Evolutionary conservation across 768 basidiomycete genomes (phyloP).

Genomic region (Mycena olivaceomarginata): DNA sequence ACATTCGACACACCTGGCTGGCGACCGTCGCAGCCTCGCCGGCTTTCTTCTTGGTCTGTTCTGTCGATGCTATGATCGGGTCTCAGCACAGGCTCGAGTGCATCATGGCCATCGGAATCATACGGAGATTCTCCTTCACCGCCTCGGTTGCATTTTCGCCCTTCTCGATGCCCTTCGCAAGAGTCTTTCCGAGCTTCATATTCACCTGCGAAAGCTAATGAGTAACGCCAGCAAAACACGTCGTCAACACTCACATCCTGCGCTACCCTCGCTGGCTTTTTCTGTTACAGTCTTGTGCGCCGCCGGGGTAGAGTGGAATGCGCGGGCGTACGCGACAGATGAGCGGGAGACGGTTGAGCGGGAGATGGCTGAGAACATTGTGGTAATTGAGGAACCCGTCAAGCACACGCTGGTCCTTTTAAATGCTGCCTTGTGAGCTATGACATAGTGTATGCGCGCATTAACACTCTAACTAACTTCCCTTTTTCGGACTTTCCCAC

Average conservation of each 20-base stretch:
- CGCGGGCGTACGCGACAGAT: slow-evolving; percentile 44
- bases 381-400: background rate
- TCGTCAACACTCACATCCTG: slow-evolving; percentile 56
- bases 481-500: background rate
- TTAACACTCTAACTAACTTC: background rate
- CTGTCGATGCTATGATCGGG: slow-evolving; percentile 55
- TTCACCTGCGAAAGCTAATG: slow-evolving; percentile 58
- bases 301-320: slow-evolving; percentile 59
- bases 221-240: background rate
- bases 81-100: background rate
- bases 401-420: background rate
- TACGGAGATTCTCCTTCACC: slow-evolving; percentile 66
- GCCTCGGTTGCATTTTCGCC: slow-evolving; percentile 64
- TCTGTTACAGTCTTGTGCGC: slow-evolving; percentile 63
- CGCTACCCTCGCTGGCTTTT: slow-evolving; percentile 65
- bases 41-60: slow-evolving; percentile 59
- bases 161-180: slow-evolving; percentile 68
- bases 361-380: slow-evolving; percentile 43
- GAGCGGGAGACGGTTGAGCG: slow-evolving; percentile 38
- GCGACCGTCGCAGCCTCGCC: slow-evolving; percentile 51
- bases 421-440: background rate
- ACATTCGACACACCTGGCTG: slow-evolving; percentile 28
- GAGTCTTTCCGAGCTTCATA: slow-evolving; percentile 64
- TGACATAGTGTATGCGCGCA: background rate
- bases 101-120: slow-evolving; percentile 13